Conservation (phyloP, 1,284 basidiomycete species). For the Boletellus sp. region DNA sequence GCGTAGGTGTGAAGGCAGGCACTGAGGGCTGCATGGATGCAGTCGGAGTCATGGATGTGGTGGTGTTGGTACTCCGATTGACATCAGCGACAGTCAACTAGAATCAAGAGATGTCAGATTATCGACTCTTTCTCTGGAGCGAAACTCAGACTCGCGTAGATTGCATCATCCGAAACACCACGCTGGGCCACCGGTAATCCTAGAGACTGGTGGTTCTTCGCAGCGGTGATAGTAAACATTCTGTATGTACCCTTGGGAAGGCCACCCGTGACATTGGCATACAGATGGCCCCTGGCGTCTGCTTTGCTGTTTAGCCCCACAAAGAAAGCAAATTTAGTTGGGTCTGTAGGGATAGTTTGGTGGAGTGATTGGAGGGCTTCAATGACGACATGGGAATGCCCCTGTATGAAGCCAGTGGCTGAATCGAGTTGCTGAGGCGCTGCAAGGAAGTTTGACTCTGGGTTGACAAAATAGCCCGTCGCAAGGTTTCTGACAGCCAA, state of each 20-base stretch:
- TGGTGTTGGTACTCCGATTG: slow-evolving; percentile 20
- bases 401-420: slow-evolving; percentile 48
- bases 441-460: slow-evolving; percentile 52
- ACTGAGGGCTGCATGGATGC: slow-evolving; percentile 7
- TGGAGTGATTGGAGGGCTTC: slow-evolving; percentile 51
- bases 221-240: slow-evolving; percentile 48
- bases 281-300: slow-evolving; percentile 47
- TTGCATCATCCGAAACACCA: slow-evolving; percentile 56
- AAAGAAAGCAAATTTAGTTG: slow-evolving; percentile 65
- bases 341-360: slow-evolving; percentile 54
- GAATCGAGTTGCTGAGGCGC: slow-evolving; percentile 58
- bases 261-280: slow-evolving; percentile 55
- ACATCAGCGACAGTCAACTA: slow-evolving; percentile 49
- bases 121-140: neutral
- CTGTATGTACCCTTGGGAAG: slow-evolving; percentile 57
- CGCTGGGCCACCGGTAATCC: slow-evolving; percentile 55
- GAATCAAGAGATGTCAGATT: slow-evolving; percentile 4
- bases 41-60: slow-evolving; percentile 8
- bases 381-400: slow-evolving; percentile 66
- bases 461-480: slow-evolving; percentile 54
- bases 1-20: neutral
- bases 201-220: slow-evolving; percentile 62
- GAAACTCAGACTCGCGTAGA: slow-evolving; percentile 47
- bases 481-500: slow-evolving; percentile 46
- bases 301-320: slow-evolving; percentile 55